A percentile compares a stretch with the other conserved stretches of the same genome.
These are phyloP conservation scores for Gryganskiella cystojenkinii DNA, from an alignment of 192 early-diverging fungal genomes.

Conservation along the genomic window DNA sequence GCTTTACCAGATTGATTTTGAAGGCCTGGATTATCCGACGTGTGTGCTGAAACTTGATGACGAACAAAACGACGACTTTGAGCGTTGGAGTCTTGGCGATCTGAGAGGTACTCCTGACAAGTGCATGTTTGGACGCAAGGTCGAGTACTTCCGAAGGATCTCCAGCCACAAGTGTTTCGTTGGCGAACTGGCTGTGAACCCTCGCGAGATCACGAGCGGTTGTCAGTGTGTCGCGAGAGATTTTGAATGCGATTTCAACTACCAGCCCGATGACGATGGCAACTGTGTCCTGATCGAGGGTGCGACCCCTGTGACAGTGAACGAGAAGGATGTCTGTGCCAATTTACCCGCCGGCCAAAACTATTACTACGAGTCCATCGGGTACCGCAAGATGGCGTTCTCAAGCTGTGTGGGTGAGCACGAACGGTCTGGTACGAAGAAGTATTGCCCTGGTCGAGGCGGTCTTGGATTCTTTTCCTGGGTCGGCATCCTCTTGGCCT, in stretches of 20 bases:
- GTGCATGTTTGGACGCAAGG: slow-evolving; percentile 75
- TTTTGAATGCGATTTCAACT: slow-evolving; percentile 94
- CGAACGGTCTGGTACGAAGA: slow-evolving; percentile 65
- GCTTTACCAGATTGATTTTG: slow-evolving; percentile 64
- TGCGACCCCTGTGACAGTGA: slow-evolving; percentile 58
- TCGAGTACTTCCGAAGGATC: slow-evolving; percentile 79
- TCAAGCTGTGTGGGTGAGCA: slow-evolving; percentile 84
- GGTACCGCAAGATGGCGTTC: slow-evolving; percentile 90
- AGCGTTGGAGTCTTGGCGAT: slow-evolving; percentile 72
- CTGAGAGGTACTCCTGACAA: slow-evolving; percentile 51
- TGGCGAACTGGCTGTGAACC: slow-evolving; percentile 73
- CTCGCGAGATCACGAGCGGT: slow-evolving; percentile 60
- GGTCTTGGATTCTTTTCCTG: slow-evolving; percentile 48
- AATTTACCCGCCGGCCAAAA: slow-evolving; percentile 67
- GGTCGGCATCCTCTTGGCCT: slow-evolving; percentile 31
- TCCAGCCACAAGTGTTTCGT: slow-evolving; percentile 76
- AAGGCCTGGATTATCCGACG: slow-evolving; percentile 44
- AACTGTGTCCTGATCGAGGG: slow-evolving; percentile 75
- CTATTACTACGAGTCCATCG: slow-evolving; percentile 78
- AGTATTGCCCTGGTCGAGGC: slow-evolving; percentile 73
- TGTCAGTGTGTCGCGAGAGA: slow-evolving; percentile 84
- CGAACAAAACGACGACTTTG: slow-evolving; percentile 71
- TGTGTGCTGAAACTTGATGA: slow-evolving; percentile 55
- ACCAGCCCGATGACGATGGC: slow-evolving; percentile 70
- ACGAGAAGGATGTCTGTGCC: slow-evolving; percentile 47